Evolutionary conservation across 768 basidiomycete genomes (phyloP).

Genomic region (Termitomyces sp.): DNA sequence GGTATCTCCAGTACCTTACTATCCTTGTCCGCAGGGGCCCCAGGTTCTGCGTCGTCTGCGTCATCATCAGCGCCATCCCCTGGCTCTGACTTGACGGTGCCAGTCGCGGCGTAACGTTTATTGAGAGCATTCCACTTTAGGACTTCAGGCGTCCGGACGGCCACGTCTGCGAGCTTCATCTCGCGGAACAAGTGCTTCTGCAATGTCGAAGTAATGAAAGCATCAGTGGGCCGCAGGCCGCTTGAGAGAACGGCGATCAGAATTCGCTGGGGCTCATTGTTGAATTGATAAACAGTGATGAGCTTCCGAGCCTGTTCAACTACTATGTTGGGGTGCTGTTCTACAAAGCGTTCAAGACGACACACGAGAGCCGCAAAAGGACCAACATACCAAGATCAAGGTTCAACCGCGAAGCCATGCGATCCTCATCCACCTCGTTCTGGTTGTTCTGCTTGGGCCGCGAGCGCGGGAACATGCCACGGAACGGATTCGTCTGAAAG

Average conservation of each 20-base stretch:
- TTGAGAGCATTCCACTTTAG: slow-evolving; percentile 61
- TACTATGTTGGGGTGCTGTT: too few relatives aligned
- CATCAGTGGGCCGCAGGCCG: slow-evolving; percentile 67
- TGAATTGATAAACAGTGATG: too few relatives aligned
- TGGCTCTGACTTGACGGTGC: slow-evolving; percentile 36
- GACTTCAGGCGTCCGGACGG: slow-evolving; percentile 58
- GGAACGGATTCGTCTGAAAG: slow-evolving; percentile 51
- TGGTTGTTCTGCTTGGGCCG: slow-evolving; percentile 36
- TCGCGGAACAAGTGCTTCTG: slow-evolving; percentile 87
- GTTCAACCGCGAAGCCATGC: slow-evolving; percentile 75
- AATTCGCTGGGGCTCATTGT: slow-evolving; percentile 81
- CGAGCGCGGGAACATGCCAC: slow-evolving; percentile 65
- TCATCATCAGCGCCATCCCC: slow-evolving; percentile 35
- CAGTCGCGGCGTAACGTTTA: slow-evolving; percentile 54
- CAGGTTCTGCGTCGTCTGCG: slow-evolving; percentile 26
- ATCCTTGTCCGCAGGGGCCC: slow-evolving; percentile 16
- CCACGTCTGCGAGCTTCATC: slow-evolving; percentile 64
- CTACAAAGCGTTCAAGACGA: background rate
- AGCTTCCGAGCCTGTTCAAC: too few relatives aligned
- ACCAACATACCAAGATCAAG: slow-evolving; percentile 60
- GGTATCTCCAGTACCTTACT: slow-evolving; percentile 42
- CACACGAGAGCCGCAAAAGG: background rate
- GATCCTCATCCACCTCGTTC: slow-evolving; percentile 62
- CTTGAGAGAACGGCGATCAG: slow-evolving; percentile 71
- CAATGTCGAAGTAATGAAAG: slow-evolving; percentile 73